Conservation (phyloP, 2,329 filamentous ascomycete species). For the Hypomyces rosellus region DNA sequence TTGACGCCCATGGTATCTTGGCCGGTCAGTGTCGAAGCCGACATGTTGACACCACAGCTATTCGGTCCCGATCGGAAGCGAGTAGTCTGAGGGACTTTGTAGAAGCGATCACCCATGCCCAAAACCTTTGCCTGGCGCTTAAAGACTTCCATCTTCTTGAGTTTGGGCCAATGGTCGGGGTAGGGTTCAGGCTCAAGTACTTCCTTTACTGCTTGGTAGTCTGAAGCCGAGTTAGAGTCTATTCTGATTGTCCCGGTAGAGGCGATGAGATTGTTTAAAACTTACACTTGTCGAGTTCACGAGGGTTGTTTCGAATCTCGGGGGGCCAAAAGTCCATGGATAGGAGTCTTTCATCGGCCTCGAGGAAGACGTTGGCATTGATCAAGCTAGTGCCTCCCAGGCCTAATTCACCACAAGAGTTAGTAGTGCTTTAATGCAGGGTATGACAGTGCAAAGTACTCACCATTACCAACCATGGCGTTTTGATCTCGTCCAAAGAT, state of each 20-base stretch:
- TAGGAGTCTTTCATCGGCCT: slow-evolving; percentile 50
- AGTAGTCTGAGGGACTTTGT: slow-evolving; percentile 54
- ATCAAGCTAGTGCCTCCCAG: slow-evolving; percentile 61
- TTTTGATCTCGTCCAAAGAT: slow-evolving; percentile 59
- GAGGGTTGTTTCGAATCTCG: slow-evolving; percentile 41
- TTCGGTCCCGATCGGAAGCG: slow-evolving; percentile 56
- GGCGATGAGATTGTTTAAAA: neutral
- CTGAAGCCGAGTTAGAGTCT: slow-evolving; percentile 25
- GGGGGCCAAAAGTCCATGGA: slow-evolving; percentile 51
- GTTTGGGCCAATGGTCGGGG: slow-evolving; percentile 49
- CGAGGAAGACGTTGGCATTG: slow-evolving; percentile 61
- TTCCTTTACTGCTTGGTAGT: slow-evolving; percentile 49
- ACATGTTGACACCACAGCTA: slow-evolving; percentile 58
- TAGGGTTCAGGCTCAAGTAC: slow-evolving; percentile 56
- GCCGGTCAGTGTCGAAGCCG: slow-evolving; percentile 51
- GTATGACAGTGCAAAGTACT: slow-evolving; percentile 26
- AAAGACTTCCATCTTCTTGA: slow-evolving; percentile 53
- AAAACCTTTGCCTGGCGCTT: slow-evolving; percentile 49
- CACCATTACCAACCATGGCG: slow-evolving; percentile 50
- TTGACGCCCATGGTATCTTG: slow-evolving; percentile 60
- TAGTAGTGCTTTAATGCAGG: neutral
- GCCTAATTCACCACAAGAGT: slow-evolving; percentile 28
- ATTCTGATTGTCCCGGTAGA: neutral
- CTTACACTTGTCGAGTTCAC: slow-evolving; percentile 44
- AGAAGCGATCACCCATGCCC: slow-evolving; percentile 47